These are phyloP conservation scores for Talaromyces sp. DNA, from an alignment of 2,329 filamentous ascomycete genomes.

Conservation along the genomic window DNA sequence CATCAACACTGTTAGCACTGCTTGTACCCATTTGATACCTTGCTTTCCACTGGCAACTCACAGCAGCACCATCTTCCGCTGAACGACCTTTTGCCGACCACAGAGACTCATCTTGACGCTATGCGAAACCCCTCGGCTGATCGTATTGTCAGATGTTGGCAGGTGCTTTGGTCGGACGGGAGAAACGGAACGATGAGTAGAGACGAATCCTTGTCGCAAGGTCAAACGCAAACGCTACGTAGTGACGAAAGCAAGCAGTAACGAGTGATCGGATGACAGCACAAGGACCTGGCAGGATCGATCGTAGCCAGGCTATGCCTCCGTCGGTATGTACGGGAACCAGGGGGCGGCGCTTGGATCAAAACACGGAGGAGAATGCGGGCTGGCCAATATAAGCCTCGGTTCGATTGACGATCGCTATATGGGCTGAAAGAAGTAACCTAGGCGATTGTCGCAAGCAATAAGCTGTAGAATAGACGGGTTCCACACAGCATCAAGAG, in stretches of 20 bases:
- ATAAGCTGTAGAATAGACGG: no score
- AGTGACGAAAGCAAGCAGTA: neutral
- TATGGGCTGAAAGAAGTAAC: neutral
- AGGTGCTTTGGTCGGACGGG: neutral
- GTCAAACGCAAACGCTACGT: neutral
- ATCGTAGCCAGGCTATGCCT: neutral
- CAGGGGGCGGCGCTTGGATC: constrained; percentile 10
- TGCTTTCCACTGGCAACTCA: constrained; percentile 35
- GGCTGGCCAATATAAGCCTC: neutral
- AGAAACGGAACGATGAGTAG: neutral
- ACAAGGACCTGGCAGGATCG: neutral
- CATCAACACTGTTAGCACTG: neutral
- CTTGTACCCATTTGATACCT: neutral
- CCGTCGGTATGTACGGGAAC: constrained; percentile 10
- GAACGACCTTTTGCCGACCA: constrained; percentile 76
- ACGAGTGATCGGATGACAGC: neutral
- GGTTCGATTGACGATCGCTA: neutral
- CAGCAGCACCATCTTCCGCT: constrained; percentile 95
- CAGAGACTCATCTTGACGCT: constrained; percentile 52
- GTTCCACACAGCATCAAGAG: neutral
- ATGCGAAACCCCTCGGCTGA: neutral
- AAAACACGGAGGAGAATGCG: constrained; percentile 9
- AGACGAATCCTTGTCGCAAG: neutral
- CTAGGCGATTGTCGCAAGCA: neutral
- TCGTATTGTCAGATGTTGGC: neutral